Evolutionary conservation across 257 asterid species (phyloP), one percentile per base, ranked within the genome.

Genomic region (Marsdenia floribunda): DNA sequence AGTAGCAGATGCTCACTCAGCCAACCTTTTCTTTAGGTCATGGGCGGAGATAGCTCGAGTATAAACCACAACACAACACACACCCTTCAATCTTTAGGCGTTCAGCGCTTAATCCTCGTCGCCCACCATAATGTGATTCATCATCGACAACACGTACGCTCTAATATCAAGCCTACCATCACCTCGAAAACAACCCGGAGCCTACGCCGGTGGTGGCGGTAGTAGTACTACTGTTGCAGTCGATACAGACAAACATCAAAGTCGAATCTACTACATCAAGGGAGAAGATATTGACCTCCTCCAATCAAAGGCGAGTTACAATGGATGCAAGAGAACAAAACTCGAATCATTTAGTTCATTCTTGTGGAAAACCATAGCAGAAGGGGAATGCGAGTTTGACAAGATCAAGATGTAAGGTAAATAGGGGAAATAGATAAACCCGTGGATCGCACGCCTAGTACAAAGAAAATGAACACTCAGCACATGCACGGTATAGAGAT

Each of bases 1-100:
- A n/a, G n/a, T n/a, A n/a, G n/a, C 85, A 1, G 90, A 86, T 59
- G 90, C 89, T 33, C 70, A 86, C 73, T 85, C 93, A 35, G 86
- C 89, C 80, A 85, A 88, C 86, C 83, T 88, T 87, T 88, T 88
- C 52, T 86, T 86, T 46, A 37, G 80, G 0, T 77, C 89, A 0
- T 88, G 93, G 93, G 87, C 90, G 6, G 83, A 85, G 47, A 77
- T 66, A 1, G 84, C 90, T 55, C 88, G 37, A 24, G 55, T 73
- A 0, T 75, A 83, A 21, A 74, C 65, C 24, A 38, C 77, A 64
- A n/a, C n/a, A n/a, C n/a, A n/a, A n/a, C n/a, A 81, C 80, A 16
- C 68, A 70, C 21, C 52, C 76, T 37, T 90, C 93, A 69, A 75
- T 74, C 5, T 83, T 86, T 80, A 86, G 85, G 68, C 90, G 90